These are phyloP conservation scores for Phellopilus nigrolimitatus DNA, from an alignment of 1,284 basidiomycete species.

Conservation along the genomic window DNA sequence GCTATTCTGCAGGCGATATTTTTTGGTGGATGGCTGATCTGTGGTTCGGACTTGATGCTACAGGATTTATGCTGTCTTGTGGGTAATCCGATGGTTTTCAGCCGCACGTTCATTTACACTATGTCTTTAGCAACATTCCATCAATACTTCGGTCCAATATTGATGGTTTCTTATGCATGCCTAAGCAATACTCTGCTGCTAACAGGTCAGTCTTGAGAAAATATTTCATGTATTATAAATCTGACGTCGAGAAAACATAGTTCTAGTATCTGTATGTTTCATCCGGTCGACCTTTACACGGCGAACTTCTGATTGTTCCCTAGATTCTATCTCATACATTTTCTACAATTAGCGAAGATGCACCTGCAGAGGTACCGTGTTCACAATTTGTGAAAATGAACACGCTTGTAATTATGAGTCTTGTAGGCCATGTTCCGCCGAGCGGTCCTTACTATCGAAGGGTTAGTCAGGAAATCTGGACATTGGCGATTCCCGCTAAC, in stretches of 20 bases:
- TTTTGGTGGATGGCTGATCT: conserved; percentile 86
- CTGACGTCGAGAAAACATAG: conserved; percentile 32
- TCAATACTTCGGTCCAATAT: conserved; percentile 75
- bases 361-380: conserved; percentile 71
- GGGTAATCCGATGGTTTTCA: not conserved
- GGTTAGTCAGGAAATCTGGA: conserved; percentile 38
- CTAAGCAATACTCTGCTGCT: conserved; percentile 83
- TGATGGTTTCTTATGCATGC: conserved; percentile 86
- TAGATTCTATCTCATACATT: conserved; percentile 94
- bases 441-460: conserved; percentile 87
- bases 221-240: conserved; percentile 10
- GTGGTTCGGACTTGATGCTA: conserved; percentile 87
- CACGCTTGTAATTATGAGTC: conserved; percentile 7
- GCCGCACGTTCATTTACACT: not conserved
- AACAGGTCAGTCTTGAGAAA: conserved; percentile 48
- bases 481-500: conserved; percentile 23
- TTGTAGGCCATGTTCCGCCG: conserved; percentile 84
- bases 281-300: too few species aligned
- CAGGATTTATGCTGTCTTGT: conserved; percentile 75
- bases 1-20: conserved; percentile 38
- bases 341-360: conserved; percentile 86
- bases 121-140: conserved; percentile 62
- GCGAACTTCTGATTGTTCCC: too few species aligned
- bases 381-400: not conserved
- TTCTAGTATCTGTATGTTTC: conserved; percentile 72